Evolutionary conservation across 2,329 filamentous ascomycete species (phyloP).

Genomic region (Apiospora pterosperma): DNA sequence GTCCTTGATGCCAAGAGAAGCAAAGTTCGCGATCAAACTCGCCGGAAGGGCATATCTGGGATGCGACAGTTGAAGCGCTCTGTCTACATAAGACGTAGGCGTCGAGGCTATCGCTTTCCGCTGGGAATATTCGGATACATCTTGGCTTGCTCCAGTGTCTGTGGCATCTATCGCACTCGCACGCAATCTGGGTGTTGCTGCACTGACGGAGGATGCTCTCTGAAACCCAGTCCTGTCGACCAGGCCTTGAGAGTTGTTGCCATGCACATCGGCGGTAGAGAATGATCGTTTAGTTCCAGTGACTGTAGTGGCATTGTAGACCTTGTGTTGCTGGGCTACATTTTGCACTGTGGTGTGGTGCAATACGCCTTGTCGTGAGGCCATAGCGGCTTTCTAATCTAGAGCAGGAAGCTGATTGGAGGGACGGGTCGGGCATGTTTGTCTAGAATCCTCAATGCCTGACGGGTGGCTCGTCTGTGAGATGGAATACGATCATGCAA

Average conservation of each 20-base stretch:
- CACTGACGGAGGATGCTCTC: constrained; percentile 14
- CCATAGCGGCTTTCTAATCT: constrained; percentile 14
- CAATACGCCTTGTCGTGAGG: constrained; percentile 28
- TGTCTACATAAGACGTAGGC: constrained; percentile 48
- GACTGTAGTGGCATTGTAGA: not conserved
- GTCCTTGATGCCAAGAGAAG: constrained; percentile 61
- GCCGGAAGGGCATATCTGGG: constrained; percentile 59
- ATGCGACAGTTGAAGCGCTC: constrained; percentile 59
- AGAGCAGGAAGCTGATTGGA: not conserved
- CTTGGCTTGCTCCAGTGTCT: constrained; percentile 12
- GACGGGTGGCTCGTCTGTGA: not conserved
- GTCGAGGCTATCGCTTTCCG: constrained; percentile 49
- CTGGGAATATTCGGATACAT: constrained; percentile 54
- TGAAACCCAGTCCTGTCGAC: constrained; percentile 23
- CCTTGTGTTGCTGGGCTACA: not conserved
- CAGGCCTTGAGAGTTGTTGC: constrained; percentile 15
- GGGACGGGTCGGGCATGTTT: not conserved
- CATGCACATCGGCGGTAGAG: constrained; percentile 14
- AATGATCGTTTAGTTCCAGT: constrained; percentile 46
- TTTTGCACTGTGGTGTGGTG: constrained; percentile 44
- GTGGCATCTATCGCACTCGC: constrained; percentile 46
- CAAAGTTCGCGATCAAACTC: constrained; percentile 61
- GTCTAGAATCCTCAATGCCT: not conserved
- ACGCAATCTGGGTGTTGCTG: constrained; percentile 23
- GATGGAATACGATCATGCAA: not conserved